Conservation (phyloP, 352 stramenopile species). For the Pythium insidiosum region DNA sequence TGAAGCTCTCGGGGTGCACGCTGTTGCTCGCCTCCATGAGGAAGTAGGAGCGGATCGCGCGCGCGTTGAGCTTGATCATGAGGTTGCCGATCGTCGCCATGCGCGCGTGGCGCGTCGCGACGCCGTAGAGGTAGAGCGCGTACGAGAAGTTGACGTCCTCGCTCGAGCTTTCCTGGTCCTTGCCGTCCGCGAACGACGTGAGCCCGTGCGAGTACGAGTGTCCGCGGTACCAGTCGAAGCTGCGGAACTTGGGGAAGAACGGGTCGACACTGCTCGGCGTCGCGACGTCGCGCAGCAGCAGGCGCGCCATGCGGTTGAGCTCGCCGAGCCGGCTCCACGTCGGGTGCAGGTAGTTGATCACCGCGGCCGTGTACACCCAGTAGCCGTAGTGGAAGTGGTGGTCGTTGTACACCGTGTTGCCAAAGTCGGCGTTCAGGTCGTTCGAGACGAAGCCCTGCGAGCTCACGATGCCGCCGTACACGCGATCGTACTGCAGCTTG, state of each 20-base stretch:
- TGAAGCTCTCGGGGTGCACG: conserved; percentile 36
- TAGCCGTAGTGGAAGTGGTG: conserved; percentile 77
- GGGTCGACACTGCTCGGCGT: conserved; percentile 34
- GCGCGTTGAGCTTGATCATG: conserved; percentile 46
- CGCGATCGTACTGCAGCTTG: conserved; percentile 49
- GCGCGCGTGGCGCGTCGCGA: conserved; percentile 25
- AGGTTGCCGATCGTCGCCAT: conserved; percentile 39
- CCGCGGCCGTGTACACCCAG: conserved; percentile 52
- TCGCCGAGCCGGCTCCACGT: conserved; percentile 38
- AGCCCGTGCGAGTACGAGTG: conserved; percentile 69
- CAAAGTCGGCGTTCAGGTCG: conserved; percentile 58
- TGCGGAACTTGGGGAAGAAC: conserved; percentile 57
- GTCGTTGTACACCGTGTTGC: conserved; percentile 73
- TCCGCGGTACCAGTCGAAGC: conserved; percentile 62
- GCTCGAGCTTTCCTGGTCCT: conserved; percentile 57
- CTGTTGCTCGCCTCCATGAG: conserved; percentile 47
- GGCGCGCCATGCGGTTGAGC: conserved; percentile 37
- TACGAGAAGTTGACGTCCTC: conserved; percentile 68
- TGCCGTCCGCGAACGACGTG: conserved; percentile 46
- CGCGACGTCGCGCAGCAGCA: conserved; percentile 49
- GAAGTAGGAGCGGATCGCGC: conserved; percentile 60
- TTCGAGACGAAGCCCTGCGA: conserved; percentile 42
- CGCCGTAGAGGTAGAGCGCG: conserved; percentile 37
- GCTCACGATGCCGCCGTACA: conserved; percentile 57
- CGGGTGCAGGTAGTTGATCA: conserved; percentile 67